These are phyloP conservation scores for Dalechampia spathulata DNA, from an alignment of 441 rosid species.

Conservation along the genomic window DNA sequence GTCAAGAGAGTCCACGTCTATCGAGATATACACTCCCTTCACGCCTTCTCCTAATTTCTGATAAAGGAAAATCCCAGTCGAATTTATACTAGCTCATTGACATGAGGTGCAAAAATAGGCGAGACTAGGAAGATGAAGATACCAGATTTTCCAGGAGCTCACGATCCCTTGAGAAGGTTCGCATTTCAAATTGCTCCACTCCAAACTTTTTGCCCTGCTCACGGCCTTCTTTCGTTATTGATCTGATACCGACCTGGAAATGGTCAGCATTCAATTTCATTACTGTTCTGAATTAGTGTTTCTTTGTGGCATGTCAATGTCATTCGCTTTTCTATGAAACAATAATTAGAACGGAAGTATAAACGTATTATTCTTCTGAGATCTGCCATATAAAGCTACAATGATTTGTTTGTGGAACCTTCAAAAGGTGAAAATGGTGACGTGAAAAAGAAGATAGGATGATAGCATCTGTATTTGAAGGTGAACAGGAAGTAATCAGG, in stretches of 20 bases:
- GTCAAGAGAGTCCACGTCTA: slow-evolving; percentile 94
- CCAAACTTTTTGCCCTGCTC: slow-evolving; percentile 93
- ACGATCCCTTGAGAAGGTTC: slow-evolving; percentile 78
- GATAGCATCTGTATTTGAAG: too few relatives aligned
- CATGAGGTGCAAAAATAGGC: neutral
- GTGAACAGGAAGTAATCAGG: too few relatives aligned
- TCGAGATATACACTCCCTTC: slow-evolving; percentile 83
- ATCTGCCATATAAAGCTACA: too few relatives aligned
- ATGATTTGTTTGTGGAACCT: too few relatives aligned
- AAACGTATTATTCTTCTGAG: too few relatives aligned
- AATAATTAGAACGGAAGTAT: too few relatives aligned
- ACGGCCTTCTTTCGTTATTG: slow-evolving; percentile 77
- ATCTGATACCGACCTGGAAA: slow-evolving; percentile 84
- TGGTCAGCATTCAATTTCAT: slow-evolving; percentile 6
- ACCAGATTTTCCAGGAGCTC: slow-evolving; percentile 79
- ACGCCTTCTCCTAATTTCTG: slow-evolving; percentile 98
- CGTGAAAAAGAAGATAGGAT: neutral
- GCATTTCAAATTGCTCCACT: slow-evolving; percentile 95
- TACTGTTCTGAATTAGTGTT: neutral
- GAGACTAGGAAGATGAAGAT: slow-evolving; percentile 19
- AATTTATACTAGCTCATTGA: neutral
- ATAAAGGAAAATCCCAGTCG: neutral
- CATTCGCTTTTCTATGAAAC: too few relatives aligned
- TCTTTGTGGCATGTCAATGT: too few relatives aligned
- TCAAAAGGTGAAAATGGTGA: neutral